phyloP scores from a whole-genome alignment of 1,139 yeast species.

The Suhomyces maxii region DNA sequence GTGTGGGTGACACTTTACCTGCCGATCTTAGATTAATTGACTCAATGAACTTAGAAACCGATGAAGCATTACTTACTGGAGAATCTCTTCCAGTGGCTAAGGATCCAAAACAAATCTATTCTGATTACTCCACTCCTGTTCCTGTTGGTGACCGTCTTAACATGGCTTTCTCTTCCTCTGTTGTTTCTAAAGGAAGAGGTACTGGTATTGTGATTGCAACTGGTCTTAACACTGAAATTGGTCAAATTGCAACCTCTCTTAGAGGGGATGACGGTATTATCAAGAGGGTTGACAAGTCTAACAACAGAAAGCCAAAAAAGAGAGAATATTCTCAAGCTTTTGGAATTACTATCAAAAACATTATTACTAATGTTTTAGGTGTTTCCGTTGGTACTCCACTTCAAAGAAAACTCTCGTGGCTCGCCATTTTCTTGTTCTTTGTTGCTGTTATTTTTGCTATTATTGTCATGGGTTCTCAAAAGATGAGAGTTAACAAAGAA shows the following conservation, averaged over 20 bases:
- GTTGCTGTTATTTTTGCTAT: slow-evolving; percentile 41
- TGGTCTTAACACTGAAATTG: slow-evolving; percentile 50
- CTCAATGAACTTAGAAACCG: slow-evolving; percentile 45
- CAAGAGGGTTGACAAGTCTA: slow-evolving; percentile 24
- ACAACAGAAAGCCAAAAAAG: slow-evolving; percentile 26
- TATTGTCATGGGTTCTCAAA: slow-evolving; percentile 40
- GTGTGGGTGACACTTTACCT: slow-evolving; percentile 50
- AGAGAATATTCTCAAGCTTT: slow-evolving; percentile 53
- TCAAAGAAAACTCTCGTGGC: slow-evolving; percentile 46
- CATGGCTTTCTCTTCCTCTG: slow-evolving; percentile 45
- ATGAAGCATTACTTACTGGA: slow-evolving; percentile 55
- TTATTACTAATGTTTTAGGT: slow-evolving; percentile 35
- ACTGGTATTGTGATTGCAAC: slow-evolving; percentile 47
- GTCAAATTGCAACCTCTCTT: slow-evolving; percentile 44
- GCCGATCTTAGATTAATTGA: slow-evolving; percentile 49
- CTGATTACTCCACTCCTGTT: slow-evolving; percentile 24
- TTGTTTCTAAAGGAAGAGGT: slow-evolving; percentile 50
- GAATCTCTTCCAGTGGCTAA: slow-evolving; percentile 49
- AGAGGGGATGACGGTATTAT: slow-evolving; percentile 27
- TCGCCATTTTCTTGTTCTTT: slow-evolving; percentile 41
- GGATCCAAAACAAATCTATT: slow-evolving; percentile 23
- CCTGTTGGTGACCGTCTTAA: slow-evolving; percentile 47
- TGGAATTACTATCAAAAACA: slow-evolving; percentile 40
- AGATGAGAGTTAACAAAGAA: slow-evolving; percentile 37
- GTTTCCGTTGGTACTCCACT: slow-evolving; percentile 46